Base-by-base conservation (phyloP, 352 stramenopile genomes). In the Elongisporangium undulatum region DNA sequence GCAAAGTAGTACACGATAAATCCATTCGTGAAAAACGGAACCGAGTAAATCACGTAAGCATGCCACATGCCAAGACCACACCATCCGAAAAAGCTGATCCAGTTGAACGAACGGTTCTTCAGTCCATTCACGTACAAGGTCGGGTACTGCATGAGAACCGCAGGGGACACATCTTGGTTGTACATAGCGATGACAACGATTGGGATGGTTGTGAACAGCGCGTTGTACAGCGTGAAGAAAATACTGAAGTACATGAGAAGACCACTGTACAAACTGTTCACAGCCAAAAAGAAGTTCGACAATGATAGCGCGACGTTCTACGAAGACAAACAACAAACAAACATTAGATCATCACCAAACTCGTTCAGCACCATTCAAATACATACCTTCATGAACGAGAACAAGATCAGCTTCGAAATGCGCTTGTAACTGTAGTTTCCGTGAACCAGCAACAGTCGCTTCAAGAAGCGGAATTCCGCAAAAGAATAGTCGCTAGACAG, bases 351-450 rank as follows among this genome's bases (percentile, higher is more conserved):
- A 60, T 62, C 9, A 45, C 3, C 13, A 23, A 52, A 41, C 19
- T n/a, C 15, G 17, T 17, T 3, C 49, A 20, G n/a, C n/a, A 24
- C 8, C 17, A 23, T 19, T 39, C 4, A 49, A 20, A 13, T 12
- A 6, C 58, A 1, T 55, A 65, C 59, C 59, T 95, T 95, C 84
- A 95, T 94, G 53, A 95, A 94, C 17, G 86, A 95, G 58, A 95
- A 95, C 50, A 95, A 58, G 34, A 95, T 92, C 10, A 95, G 74
- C 69, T 95, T 96, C 19, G 87, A 92, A 51, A 96, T 94, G 20
- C 87, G 71, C 73, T 94, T 94, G 85, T 96, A 96, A 67, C 85
- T 94, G 80, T 94, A 96, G 68, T 94, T 95, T 29, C 86, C 86
- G 60, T 95, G 86, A 21, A 95, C 86, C 23, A 95, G 62, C 2